These are phyloP conservation scores for Hydnum rufescens DNA, from an alignment of 768 basidiomycete genomes.

Conservation along the genomic window DNA sequence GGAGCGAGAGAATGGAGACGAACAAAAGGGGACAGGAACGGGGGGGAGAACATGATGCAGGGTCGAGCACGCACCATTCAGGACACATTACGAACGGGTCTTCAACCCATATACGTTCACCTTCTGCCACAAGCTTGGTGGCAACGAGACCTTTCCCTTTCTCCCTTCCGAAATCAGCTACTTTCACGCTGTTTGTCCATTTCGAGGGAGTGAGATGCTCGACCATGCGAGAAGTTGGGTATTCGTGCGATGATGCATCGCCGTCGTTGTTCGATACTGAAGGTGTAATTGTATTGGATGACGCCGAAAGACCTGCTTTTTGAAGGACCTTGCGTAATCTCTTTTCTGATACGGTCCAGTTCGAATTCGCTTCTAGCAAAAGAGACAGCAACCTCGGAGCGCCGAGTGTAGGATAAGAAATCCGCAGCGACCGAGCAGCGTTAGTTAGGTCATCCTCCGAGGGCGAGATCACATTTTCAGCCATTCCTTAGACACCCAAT, in stretches of 20 bases:
- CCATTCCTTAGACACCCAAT: too few species aligned
- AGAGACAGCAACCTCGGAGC: constrained; percentile 49
- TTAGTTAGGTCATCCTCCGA: constrained; percentile 41
- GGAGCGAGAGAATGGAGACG: constrained; percentile 1
- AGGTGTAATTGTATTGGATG: not conserved
- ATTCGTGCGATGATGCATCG: constrained; percentile 14
- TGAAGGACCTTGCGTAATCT: constrained; percentile 55
- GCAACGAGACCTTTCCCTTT: constrained; percentile 79
- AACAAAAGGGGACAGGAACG: not conserved
- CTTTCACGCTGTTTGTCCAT: constrained; percentile 45
- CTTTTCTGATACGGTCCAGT: constrained; percentile 73
- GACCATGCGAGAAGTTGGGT: constrained; percentile 46
- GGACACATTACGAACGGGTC: constrained; percentile 23
- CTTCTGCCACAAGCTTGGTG: constrained; percentile 39
- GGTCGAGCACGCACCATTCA: constrained; percentile 36
- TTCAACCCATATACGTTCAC: constrained; percentile 69
- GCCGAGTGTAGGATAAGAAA: constrained; percentile 41
- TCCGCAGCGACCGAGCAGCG: constrained; percentile 35
- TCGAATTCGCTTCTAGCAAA: constrained; percentile 36
- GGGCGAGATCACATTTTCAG: constrained; percentile 21
- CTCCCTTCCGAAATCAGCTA: constrained; percentile 41
- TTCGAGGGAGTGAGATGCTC: constrained; percentile 37
- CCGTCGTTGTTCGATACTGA: not conserved
- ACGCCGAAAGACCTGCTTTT: constrained; percentile 25
- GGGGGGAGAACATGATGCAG: constrained; percentile 2